phyloP scores from a whole-genome alignment of 352 stramenopile genomes.

The Phytophthora palmivora region DNA sequence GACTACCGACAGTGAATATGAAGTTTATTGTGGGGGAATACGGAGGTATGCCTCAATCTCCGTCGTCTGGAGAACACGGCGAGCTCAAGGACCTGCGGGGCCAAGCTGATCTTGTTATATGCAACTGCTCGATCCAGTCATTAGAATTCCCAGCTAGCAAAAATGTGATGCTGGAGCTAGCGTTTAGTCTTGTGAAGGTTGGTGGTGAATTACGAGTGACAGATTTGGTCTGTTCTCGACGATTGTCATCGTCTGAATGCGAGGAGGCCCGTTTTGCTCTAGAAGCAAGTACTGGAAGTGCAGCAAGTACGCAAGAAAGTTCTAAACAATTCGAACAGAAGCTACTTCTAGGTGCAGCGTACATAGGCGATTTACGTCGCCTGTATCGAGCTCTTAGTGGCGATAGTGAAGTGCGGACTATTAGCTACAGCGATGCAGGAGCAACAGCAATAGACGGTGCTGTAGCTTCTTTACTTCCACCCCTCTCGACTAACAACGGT shows the following conservation, averaged over 20 bases:
- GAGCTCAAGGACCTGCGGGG: conserved; percentile 21
- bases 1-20: conserved; percentile 42
- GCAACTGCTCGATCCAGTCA: conserved; percentile 61
- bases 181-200: conserved; percentile 46
- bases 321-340: conserved; percentile 25
- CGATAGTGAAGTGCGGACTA: conserved; percentile 27
- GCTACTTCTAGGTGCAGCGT: conserved; percentile 37
- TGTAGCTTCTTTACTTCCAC: conserved; percentile 26
- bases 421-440: conserved; percentile 23
- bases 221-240: conserved; percentile 39
- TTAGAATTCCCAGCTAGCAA: conserved; percentile 34
- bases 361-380: conserved; percentile 56
- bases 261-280: conserved; percentile 22
- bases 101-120: conserved; percentile 41
- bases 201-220: conserved; percentile 56
- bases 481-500: conserved; percentile 1
- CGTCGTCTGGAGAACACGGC: conserved; percentile 5
- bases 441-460: conserved; percentile 25
- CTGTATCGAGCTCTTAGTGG: conserved; percentile 40
- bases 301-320: background rate
- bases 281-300: conserved; percentile 16
- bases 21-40: conserved; percentile 37
- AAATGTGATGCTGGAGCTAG: conserved; percentile 38
- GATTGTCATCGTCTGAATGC: conserved; percentile 31
- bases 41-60: conserved; percentile 4